Base-by-base conservation (phyloP, 352 stramenopile genomes). In the Thalassiosira mediterranea region DNA sequence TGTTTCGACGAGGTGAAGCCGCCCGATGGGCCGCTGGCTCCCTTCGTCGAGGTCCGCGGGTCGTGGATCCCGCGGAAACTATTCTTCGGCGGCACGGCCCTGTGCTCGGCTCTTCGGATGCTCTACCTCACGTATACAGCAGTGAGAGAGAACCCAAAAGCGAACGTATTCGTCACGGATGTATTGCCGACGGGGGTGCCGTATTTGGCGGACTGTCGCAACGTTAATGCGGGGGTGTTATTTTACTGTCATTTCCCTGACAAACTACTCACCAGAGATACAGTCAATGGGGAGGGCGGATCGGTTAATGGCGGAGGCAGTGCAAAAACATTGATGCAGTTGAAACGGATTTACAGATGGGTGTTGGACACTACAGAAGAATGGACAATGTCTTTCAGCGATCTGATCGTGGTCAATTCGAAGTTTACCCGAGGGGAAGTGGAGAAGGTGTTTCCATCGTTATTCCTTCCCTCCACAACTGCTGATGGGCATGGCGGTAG, bases 211-310 rank as follows among this genome's bases (percentile, higher is more conserved):
- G 56, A 57, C 23, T 76, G 23, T 47, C 81, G 64, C 23, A 64
- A 84, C 72, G 56, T 78, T 0, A 62, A 26, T 23, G 69, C 72
- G 7, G 65, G 77, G 3, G 95, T 98, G 44, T 80, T 99, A 19
- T 99, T 99, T 85, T 99, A 99, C 83, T 98, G 96, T 74, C 97
- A 99, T 75, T 99, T 98, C 84, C 97, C 97, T 0, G 97, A 99
- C 86, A 98, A 98, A 73, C 87, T 99, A 31, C 90, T 99, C 10
- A 83, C 83, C 31, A 65, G 49, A 28, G 72, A 76, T 74, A 86
- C 76, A 29, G 52, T 79, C 13, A 75, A 72, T 63, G 84, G 84
- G 44, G 80, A 89, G 80, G 19, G 10, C 19, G 53, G 8, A 66
- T 10, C 19, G 17, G 19, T 8, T 44, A 13, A 23, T 17, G 19